Evolutionary conservation across 2,329 filamentous ascomycete species (phyloP), one percentile per base, ranked within the genome.

Genomic region (Pyrenochaeta sp.): DNA sequence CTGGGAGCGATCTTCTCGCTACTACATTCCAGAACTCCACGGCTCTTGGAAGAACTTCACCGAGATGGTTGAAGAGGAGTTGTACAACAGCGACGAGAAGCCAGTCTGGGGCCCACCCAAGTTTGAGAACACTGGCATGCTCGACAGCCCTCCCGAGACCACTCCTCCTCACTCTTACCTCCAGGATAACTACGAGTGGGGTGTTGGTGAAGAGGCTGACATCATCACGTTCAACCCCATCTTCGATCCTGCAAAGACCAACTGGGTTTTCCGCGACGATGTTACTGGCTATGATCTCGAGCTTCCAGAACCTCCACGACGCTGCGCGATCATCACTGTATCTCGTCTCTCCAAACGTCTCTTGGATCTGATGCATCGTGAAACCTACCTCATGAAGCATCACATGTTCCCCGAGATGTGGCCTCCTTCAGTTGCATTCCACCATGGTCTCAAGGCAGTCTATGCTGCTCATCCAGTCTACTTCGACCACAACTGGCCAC

Each of bases 401-500:
- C 73, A 75, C 61, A 84, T 92, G 59, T 87, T 86, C 44, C 88
- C 88, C 0, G 89, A 93, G 66, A 91, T 93, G 88, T 88, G 85
- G 48, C 84, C 88, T 1, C 85, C 87, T 41, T 87, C 87, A 0
- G 81, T 87, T 18, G 84, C 87, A 0, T 77, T 93, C 13, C 82
- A 90, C 51, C 88, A 94, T 65, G 88, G 89, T 5, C 76, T 92
- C 35, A 93, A 93, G 72, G 84, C 87, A 4, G 86, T 90, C 3
- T 89, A 86, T 61, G 87, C 84, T 8, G 89, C 89, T 8, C 88
- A 92, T 68, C 88, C 89, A 1, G 82, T 92, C 32, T 92, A 85
- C 69, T 89, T 90, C 61, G 88, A 93, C 69, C 82, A 88, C 48
- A 81, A 87, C 35, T 91, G 87, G 87, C 74, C 76, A 13, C 63